These are phyloP conservation scores for Pseudonitzschia pungens DNA, from an alignment of 108 stramenopile genomes.

Conservation along the genomic window DNA sequence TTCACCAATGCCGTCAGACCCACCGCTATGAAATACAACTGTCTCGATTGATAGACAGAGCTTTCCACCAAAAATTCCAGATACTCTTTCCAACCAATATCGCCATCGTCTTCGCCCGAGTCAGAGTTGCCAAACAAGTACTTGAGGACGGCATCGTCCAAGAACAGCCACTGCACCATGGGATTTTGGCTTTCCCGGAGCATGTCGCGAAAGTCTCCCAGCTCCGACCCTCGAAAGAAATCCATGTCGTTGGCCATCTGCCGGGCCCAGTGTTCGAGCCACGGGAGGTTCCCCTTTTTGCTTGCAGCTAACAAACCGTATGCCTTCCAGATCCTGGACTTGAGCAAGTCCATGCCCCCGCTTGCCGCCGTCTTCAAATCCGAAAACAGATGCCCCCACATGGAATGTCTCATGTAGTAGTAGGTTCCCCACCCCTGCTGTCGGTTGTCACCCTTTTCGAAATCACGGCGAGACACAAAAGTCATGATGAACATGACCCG, in stretches of 20 bases:
- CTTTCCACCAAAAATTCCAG: constrained; percentile 7
- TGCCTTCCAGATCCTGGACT: background rate
- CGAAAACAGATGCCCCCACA: constrained; percentile 47
- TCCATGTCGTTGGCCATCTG: constrained; percentile 44
- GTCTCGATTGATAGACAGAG: background rate
- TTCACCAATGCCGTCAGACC: background rate
- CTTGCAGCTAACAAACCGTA: constrained; percentile 10
- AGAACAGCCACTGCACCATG: background rate
- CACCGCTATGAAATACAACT: background rate
- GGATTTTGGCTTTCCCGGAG: background rate
- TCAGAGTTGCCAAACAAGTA: background rate
- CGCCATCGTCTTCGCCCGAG: background rate
- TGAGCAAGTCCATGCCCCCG: constrained; percentile 2
- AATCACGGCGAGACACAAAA: constrained; percentile 37
- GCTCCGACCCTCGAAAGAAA: constrained; percentile 28
- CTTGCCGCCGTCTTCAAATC: constrained; percentile 31
- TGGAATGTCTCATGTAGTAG: constrained; percentile 41
- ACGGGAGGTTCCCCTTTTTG: constrained; percentile 12
- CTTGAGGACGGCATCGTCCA: constrained; percentile 1
- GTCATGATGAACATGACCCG: constrained; percentile 55
- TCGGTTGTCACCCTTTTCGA: constrained; percentile 24
- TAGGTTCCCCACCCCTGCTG: constrained; percentile 51
- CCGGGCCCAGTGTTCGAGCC: constrained; percentile 37
- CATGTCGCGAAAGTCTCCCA: constrained; percentile 26
- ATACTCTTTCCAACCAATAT: constrained; percentile 16